Evolutionary conservation across 2,329 filamentous ascomycete species (phyloP).

Genomic region (Fusarium nygamai): DNA sequence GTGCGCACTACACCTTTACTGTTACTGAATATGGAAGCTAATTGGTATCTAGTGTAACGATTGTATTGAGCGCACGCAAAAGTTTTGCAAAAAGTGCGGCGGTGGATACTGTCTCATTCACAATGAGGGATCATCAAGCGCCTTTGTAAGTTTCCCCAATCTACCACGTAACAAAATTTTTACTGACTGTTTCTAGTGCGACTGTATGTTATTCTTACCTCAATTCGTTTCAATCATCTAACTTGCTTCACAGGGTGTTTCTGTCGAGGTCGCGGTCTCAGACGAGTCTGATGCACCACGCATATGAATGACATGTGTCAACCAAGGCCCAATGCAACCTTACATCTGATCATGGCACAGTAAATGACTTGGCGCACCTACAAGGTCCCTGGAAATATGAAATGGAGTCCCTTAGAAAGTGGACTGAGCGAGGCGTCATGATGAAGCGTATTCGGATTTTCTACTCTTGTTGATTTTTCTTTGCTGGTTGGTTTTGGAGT

Average conservation of each 20-base stretch:
- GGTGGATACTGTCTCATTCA: constrained; percentile 86
- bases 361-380: constrained; percentile 4
- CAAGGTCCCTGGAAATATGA: constrained; percentile 21
- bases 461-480: neutral
- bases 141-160: constrained; percentile 63
- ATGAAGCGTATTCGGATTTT: neutral
- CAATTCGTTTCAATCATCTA: neutral
- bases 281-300: constrained; percentile 29
- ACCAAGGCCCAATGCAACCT: constrained; percentile 3
- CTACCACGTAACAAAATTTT: too few species aligned
- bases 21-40: neutral
- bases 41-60: constrained; percentile 68
- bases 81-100: constrained; percentile 75
- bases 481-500: constrained; percentile 20
- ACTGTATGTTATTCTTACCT: constrained; percentile 51
- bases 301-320: neutral
- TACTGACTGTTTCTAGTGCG: constrained; percentile 54
- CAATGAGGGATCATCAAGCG: constrained; percentile 81
- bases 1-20: constrained; percentile 56
- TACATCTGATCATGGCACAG: constrained; percentile 10
- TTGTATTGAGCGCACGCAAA: constrained; percentile 78
- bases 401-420: neutral
- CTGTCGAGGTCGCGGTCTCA: constrained; percentile 48
- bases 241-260: constrained; percentile 45
- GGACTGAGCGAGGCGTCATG: constrained; percentile 15